These are phyloP conservation scores for Cenococcum geophilum DNA, from an alignment of 495 filamentous ascomycete genomes.

Conservation along the genomic window DNA sequence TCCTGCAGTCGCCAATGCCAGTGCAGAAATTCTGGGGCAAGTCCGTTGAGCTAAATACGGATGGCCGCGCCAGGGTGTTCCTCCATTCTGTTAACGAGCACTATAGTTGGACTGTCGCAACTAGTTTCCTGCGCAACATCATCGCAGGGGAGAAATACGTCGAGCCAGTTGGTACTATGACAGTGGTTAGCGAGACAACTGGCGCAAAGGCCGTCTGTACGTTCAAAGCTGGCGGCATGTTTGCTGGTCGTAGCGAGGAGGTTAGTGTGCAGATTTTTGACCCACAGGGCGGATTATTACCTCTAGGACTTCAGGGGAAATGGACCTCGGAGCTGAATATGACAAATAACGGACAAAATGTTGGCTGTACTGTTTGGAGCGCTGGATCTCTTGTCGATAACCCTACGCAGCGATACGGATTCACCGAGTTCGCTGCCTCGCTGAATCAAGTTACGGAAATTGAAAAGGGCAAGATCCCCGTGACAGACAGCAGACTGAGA, in stretches of 20 bases:
- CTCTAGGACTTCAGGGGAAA: slow-evolving; percentile 64
- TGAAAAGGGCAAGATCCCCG: slow-evolving; percentile 64
- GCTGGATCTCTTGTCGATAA: slow-evolving; percentile 69
- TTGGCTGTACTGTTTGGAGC: slow-evolving; percentile 60
- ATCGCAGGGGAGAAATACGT: slow-evolving; percentile 98
- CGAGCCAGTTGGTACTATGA: slow-evolving; percentile 85
- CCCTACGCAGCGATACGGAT: slow-evolving; percentile 70
- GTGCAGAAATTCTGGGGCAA: slow-evolving; percentile 99
- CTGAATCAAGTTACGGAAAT: slow-evolving; percentile 83
- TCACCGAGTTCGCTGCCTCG: slow-evolving; percentile 76
- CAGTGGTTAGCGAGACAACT: slow-evolving; percentile 70
- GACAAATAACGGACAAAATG: slow-evolving; percentile 49
- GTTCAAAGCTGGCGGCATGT: slow-evolving; percentile 93
- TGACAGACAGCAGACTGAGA: slow-evolving; percentile 74
- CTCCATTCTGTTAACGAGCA: slow-evolving; percentile 66
- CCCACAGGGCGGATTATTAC: slow-evolving; percentile 51
- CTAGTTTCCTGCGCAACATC: slow-evolving; percentile 87
- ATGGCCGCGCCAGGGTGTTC: slow-evolving; percentile 71
- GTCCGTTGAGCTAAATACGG: slow-evolving; percentile 83
- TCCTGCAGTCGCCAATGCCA: slow-evolving; percentile 78
- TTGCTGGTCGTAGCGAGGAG: slow-evolving; percentile 88
- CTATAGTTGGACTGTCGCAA: slow-evolving; percentile 79
- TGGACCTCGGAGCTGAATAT: slow-evolving; percentile 72
- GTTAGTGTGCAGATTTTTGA: slow-evolving; percentile 68
- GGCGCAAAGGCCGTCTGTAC: slow-evolving; percentile 73